phyloP scores from a whole-genome alignment of 2,329 filamentous ascomycete genomes.

The Paecilomyces niveus region DNA sequence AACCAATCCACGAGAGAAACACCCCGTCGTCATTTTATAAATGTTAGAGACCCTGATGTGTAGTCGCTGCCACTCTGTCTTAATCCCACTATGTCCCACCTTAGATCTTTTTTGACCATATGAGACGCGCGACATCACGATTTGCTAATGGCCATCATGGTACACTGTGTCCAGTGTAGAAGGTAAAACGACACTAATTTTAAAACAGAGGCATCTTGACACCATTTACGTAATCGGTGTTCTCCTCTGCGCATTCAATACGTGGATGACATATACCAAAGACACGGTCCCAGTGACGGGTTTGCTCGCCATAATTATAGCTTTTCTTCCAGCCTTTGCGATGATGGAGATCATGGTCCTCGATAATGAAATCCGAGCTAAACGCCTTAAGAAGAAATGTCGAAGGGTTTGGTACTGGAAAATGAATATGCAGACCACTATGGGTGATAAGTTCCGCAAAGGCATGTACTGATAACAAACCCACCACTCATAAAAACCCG shows the following conservation, averaged over 20 bases:
- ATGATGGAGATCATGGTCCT: constrained; percentile 38
- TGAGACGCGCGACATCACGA: too few relatives aligned
- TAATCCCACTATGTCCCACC: too few relatives aligned
- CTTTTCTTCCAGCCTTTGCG: constrained; percentile 33
- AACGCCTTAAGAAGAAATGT: constrained; percentile 26
- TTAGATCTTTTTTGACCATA: too few relatives aligned
- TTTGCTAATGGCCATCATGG: too few relatives aligned
- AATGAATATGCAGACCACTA: constrained; percentile 15
- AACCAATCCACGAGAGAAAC: too few relatives aligned
- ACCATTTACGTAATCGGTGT: constrained; percentile 32
- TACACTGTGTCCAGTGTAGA: too few relatives aligned
- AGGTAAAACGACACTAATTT: too few relatives aligned
- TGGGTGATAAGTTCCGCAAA: constrained; percentile 30
- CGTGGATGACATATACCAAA: constrained; percentile 30
- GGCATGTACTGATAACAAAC: constrained; percentile 39
- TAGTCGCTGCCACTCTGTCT: too few relatives aligned
- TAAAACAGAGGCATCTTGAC: too few relatives aligned
- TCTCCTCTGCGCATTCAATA: constrained; percentile 26
- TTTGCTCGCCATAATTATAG: constrained; percentile 35
- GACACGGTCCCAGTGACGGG: constrained; percentile 30
- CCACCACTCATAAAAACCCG: constrained; percentile 45
- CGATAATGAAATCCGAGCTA: constrained; percentile 33
- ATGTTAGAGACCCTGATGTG: too few relatives aligned
- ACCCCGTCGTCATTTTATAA: too few relatives aligned
- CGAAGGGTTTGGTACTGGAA: constrained; percentile 17